Percentiles rank a stretch among this genome's conserved stretches.
These are phyloP conservation scores for Diaporthe caulivora DNA, from an alignment of 2,329 filamentous ascomycete genomes.

Conservation along the genomic window DNA sequence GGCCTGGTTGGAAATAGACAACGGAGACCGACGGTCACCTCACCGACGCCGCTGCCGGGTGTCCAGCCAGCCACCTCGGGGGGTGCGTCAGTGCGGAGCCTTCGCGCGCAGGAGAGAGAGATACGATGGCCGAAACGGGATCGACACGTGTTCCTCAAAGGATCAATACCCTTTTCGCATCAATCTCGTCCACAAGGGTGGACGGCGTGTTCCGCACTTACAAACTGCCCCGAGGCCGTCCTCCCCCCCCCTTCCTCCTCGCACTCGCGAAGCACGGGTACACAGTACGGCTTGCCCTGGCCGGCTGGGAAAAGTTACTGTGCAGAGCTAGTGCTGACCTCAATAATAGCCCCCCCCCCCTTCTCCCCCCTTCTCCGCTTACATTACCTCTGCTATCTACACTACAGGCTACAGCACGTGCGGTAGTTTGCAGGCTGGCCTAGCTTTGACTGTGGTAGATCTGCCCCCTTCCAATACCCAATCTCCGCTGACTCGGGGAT, in stretches of 20 bases:
- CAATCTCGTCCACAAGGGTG: conserved; percentile 5
- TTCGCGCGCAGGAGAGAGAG: background rate
- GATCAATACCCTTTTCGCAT: conserved; percentile 28
- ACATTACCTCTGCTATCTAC: background rate
- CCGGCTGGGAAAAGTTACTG: background rate
- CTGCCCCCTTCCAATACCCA: conserved; percentile 9
- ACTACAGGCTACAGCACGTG: background rate
- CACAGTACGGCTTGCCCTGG: background rate
- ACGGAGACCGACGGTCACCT: conserved; percentile 15
- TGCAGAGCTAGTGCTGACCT: conserved; percentile 25
- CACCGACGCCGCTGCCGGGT: conserved; percentile 29
- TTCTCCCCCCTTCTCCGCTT: conserved; percentile 3
- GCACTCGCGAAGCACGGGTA: background rate
- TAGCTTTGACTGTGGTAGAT: conserved; percentile 10
- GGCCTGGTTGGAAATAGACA: conserved; percentile 13
- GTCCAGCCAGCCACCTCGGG: conserved; percentile 13
- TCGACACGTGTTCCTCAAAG: conserved; percentile 30
- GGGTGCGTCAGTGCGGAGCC: conserved; percentile 16
- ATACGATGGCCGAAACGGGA: conserved; percentile 30
- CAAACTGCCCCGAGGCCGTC: background rate
- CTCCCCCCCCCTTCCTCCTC: background rate
- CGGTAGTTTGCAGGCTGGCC: background rate
- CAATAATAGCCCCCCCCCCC: background rate
- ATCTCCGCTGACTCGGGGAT: conserved; percentile 30
- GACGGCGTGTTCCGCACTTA: conserved; percentile 19